Conservation (phyloP, 371 early-diverging fungal genomes). For the Apophysomyces ossiformis region DNA sequence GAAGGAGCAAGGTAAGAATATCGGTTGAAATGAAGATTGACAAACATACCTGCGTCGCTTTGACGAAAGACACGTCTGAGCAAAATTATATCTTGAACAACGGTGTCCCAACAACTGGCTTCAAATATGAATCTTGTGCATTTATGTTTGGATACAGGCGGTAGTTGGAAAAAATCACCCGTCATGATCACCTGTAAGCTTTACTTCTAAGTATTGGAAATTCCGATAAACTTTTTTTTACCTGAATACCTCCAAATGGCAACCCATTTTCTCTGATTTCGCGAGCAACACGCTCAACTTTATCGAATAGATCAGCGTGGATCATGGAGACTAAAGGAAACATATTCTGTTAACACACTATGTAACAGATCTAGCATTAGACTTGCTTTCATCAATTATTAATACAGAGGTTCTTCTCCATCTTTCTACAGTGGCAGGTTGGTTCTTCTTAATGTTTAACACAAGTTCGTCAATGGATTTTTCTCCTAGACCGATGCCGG, state of each 20-base stretch:
- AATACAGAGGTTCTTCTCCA: conserved; percentile 73
- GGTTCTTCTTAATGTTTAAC: conserved; percentile 33
- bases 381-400: conserved; percentile 87
- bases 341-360: neutral
- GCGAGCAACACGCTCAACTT: conserved; percentile 77
- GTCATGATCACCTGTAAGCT: conserved; percentile 70
- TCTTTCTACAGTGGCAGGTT: conserved; percentile 30
- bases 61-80: conserved; percentile 62
- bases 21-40: no score
- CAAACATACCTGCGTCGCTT: conserved; percentile 47
- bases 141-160: conserved; percentile 69
- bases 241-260: conserved; percentile 93
- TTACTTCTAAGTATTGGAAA: neutral
- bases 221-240: conserved; percentile 20
- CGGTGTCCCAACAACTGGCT: conserved; percentile 65
- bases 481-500: conserved; percentile 74
- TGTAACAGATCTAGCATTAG: neutral
- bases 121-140: conserved; percentile 74
- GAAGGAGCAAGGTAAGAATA: conserved; percentile 26
- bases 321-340: conserved; percentile 81
- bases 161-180: conserved; percentile 94
- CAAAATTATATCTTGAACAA: conserved; percentile 51
- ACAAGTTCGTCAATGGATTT: conserved; percentile 49
- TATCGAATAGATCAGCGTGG: conserved; percentile 79
- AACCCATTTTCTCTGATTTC: conserved; percentile 38